Conservation (phyloP, 441 rosid genomes). For the Capsella rubella region DNA sequence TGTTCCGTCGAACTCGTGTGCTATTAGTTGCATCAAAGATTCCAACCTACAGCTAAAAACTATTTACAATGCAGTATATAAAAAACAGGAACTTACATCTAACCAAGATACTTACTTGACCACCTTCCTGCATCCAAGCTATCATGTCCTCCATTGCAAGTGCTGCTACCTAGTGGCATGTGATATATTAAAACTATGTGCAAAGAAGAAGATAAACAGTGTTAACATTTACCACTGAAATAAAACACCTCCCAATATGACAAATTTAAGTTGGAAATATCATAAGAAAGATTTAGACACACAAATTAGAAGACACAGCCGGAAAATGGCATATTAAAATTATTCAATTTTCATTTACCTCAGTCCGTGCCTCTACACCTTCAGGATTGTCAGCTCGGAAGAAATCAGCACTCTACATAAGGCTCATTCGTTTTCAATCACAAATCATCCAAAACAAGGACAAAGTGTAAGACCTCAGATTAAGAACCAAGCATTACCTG, state of each 20-base stretch:
- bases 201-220: conserved; percentile 67
- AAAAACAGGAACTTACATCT: conserved; percentile 32
- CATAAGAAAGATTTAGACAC: conserved; percentile 5
- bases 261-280: conserved; percentile 12
- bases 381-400: conserved; percentile 98
- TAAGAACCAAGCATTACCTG: conserved; percentile 56
- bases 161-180: conserved; percentile 99
- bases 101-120: conserved; percentile 75
- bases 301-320: conserved; percentile 9
- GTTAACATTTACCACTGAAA: conserved; percentile 44
- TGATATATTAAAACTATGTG: conserved; percentile 83
- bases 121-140: conserved; percentile 99
- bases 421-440: conserved; percentile 41
- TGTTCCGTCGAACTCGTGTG: conserved; percentile 80
- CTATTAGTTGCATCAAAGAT: conserved; percentile 99
- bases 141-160: conserved; percentile 99
- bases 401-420: conserved; percentile 92
- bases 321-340: conserved; percentile 16
- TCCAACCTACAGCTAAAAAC: conserved; percentile 72
- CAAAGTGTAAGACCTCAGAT: conserved; percentile 5
- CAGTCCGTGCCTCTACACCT: conserved; percentile 98
- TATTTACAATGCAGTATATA: conserved; percentile 40
- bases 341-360: conserved; percentile 57
- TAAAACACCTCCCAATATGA: conserved; percentile 21
- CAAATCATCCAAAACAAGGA: conserved; percentile 27